phyloP scores from a whole-genome alignment of 73 alveolate species.

The Uronychia setigera region DNA sequence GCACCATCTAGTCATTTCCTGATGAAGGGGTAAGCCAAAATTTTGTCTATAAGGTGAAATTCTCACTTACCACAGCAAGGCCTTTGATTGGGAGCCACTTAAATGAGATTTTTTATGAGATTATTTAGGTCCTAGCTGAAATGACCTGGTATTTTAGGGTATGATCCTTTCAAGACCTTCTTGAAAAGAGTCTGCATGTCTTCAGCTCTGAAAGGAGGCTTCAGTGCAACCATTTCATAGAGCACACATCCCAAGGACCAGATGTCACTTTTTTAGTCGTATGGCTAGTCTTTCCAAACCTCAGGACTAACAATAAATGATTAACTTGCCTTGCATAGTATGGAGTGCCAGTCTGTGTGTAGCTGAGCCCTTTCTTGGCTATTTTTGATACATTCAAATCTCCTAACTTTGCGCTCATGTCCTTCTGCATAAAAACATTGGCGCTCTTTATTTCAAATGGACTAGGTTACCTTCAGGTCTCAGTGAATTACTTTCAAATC shows the following conservation, averaged over 20 bases:
- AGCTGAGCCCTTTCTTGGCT: slow-evolving; percentile 62
- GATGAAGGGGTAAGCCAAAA: too few relatives aligned
- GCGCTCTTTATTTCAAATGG: too few relatives aligned
- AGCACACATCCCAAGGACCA: slow-evolving; percentile 42
- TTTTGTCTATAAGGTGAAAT: too few relatives aligned
- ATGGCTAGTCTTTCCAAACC: slow-evolving; percentile 79
- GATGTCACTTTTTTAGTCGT: slow-evolving; percentile 77
- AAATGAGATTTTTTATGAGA: not conserved
- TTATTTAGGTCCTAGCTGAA: not conserved
- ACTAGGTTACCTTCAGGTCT: slow-evolving; percentile 75
- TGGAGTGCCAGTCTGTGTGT: slow-evolving; percentile 63
- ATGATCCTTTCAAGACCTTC: not conserved
- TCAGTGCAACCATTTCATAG: slow-evolving; percentile 22
- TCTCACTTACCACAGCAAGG: too few relatives aligned
- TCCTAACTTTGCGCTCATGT: slow-evolving; percentile 75
- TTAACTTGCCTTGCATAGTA: slow-evolving; percentile 58
- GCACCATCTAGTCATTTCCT: too few relatives aligned
- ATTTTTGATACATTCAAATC: slow-evolving; percentile 79
- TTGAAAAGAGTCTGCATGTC: slow-evolving; percentile 1
- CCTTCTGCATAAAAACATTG: slow-evolving; percentile 66
- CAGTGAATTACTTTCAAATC: slow-evolving; percentile 76
- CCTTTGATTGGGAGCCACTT: slow-evolving; percentile 9
- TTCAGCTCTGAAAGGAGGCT: slow-evolving; percentile 35
- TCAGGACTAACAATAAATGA: too few relatives aligned
- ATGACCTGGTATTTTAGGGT: slow-evolving; percentile 1